Conservation (phyloP, 225 moss, liverwort and hornwort species). For the Climacium dendroides region DNA sequence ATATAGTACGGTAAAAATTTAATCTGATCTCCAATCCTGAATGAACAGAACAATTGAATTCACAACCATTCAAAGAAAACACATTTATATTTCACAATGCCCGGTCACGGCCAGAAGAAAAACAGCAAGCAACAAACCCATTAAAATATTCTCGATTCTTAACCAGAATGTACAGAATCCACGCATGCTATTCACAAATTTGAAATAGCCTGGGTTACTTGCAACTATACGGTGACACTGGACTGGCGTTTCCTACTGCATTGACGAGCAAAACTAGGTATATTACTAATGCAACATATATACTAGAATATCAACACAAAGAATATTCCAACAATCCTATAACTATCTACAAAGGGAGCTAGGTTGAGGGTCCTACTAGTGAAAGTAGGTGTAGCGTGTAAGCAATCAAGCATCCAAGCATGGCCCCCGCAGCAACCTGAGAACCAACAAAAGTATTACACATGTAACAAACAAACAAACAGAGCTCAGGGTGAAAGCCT, state of each 20-base stretch:
- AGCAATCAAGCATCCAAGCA: conserved; percentile 76
- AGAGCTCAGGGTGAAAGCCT: neutral
- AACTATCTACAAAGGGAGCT: neutral
- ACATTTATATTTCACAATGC: neutral
- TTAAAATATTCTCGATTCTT: neutral
- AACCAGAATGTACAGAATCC: neutral
- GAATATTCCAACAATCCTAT: conserved; percentile 1
- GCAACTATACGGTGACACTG: neutral
- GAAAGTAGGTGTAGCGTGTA: conserved; percentile 63
- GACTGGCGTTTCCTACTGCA: neutral
- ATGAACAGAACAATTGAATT: neutral
- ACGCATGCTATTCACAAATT: neutral
- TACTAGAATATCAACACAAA: neutral
- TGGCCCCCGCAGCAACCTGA: conserved; percentile 90
- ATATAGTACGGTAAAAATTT: neutral
- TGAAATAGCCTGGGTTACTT: neutral
- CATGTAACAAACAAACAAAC: neutral
- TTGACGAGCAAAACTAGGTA: neutral
- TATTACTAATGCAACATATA: neutral
- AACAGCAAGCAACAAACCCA: neutral
- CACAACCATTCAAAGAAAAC: neutral
- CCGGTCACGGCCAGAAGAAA: neutral
- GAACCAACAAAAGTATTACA: neutral
- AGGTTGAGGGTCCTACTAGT: conserved; percentile 44
- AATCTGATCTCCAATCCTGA: neutral